Percentiles rank a stretch among this genome's conserved stretches.
Evolutionary conservation across 805 yeast species (phyloP).

Genomic region (Suhomyces sp.): DNA sequence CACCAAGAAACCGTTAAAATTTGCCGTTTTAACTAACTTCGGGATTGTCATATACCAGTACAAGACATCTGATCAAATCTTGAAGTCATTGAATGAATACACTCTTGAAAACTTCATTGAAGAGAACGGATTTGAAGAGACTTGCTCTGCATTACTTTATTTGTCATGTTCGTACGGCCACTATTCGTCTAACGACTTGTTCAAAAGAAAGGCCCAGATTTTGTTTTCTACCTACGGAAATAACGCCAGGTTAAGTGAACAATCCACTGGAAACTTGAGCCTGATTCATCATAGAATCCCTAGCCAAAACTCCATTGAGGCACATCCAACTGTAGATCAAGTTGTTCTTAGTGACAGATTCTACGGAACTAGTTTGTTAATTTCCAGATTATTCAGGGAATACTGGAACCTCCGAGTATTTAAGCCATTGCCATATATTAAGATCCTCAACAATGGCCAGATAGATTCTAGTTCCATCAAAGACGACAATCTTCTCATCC

Average conservation of each 20-base stretch:
- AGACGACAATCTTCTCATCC: constrained; percentile 43
- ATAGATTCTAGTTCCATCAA: constrained; percentile 36
- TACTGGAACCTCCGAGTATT: constrained; percentile 78
- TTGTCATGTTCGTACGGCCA: constrained; percentile 71
- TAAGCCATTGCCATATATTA: constrained; percentile 41
- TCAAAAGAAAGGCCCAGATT: constrained; percentile 46
- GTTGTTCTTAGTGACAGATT: constrained; percentile 91
- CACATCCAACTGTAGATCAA: constrained; percentile 53
- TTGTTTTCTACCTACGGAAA: constrained; percentile 54
- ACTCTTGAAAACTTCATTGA: constrained; percentile 67
- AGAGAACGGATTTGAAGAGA: constrained; percentile 83
- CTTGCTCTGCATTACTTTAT: constrained; percentile 84
- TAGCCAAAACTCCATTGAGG: constrained; percentile 16
- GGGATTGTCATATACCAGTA: constrained; percentile 76
- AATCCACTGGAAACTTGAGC: neutral
- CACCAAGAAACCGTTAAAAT: constrained; percentile 57
- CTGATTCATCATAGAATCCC: constrained; percentile 9
- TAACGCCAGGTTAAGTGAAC: constrained; percentile 41
- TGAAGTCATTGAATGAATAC: constrained; percentile 64
- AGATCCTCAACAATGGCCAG: constrained; percentile 32
- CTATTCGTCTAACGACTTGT: constrained; percentile 47
- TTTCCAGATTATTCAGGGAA: constrained; percentile 74
- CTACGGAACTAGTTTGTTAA: constrained; percentile 77
- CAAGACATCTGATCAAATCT: constrained; percentile 75
- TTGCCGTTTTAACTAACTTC: constrained; percentile 78